These are phyloP conservation scores for Scorias spongiosa DNA, from an alignment of 2,329 filamentous ascomycete genomes.

Conservation along the genomic window DNA sequence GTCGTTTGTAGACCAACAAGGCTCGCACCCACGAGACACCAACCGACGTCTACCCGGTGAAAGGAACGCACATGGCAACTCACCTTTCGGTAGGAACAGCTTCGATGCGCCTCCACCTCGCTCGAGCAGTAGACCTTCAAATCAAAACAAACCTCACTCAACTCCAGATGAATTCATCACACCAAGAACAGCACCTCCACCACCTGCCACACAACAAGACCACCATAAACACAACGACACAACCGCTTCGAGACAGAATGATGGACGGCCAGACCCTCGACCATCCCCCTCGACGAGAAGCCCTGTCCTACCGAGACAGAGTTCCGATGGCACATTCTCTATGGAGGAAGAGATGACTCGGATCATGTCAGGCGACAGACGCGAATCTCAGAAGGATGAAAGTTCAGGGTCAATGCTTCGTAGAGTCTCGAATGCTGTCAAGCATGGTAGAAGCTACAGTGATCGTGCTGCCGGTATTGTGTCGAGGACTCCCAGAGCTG, in stretches of 20 bases:
- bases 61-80: conserved; percentile 10
- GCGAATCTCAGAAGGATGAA: conserved; percentile 35
- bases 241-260: conserved; percentile 28
- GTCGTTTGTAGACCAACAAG: conserved; percentile 21
- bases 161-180: conserved; percentile 29
- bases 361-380: conserved; percentile 64
- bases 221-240: conserved; percentile 29
- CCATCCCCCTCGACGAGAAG: conserved; percentile 16
- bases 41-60: conserved; percentile 5
- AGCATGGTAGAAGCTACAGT: conserved; percentile 81
- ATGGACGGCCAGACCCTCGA: conserved; percentile 13
- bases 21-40: conserved; percentile 13
- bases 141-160: conserved; percentile 24
- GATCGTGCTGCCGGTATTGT: conserved; percentile 29
- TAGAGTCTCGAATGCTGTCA: conserved; percentile 82
- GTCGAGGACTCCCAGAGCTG: conserved; percentile 21
- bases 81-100: conserved; percentile 16
- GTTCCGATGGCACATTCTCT: conserved; percentile 70
- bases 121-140: conserved; percentile 30
- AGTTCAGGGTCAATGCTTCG: conserved; percentile 53
- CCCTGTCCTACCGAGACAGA: conserved; percentile 35
- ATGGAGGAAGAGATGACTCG: conserved; percentile 93
- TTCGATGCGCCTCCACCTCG: conserved; percentile 33
- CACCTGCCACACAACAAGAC: conserved; percentile 15
- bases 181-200: conserved; percentile 26